Conservation (phyloP, 2,329 filamentous ascomycete species). For the Apiospora pterosperma region DNA sequence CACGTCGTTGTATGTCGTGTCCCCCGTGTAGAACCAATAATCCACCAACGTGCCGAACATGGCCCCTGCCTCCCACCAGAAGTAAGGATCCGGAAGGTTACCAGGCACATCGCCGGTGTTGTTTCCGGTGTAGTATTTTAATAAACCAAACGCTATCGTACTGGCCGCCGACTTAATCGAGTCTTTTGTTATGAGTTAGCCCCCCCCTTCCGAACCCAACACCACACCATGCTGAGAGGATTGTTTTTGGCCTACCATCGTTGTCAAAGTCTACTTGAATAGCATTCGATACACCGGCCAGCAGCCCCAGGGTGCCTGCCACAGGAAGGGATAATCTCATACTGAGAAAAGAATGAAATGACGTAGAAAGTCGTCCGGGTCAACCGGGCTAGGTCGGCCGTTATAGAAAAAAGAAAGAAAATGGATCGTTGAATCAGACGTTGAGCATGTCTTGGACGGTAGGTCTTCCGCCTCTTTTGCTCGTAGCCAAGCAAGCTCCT, state of each 20-base stretch:
- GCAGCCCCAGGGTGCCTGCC: slow-evolving; percentile 24
- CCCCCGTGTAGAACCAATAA: slow-evolving; percentile 35
- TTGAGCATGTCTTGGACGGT: background rate
- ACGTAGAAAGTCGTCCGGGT: slow-evolving; percentile 1
- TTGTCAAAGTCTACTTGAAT: slow-evolving; percentile 29
- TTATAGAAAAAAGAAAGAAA: background rate
- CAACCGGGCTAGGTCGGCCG: slow-evolving; percentile 2
- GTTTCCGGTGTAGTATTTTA: slow-evolving; percentile 29
- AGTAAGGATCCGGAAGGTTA: slow-evolving; percentile 12
- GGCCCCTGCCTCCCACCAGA: slow-evolving; percentile 13
- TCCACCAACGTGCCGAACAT: slow-evolving; percentile 14
- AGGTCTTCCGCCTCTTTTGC: background rate
- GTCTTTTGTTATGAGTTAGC: slow-evolving; percentile 33
- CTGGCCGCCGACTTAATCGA: slow-evolving; percentile 42
- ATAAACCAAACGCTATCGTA: slow-evolving; percentile 27
- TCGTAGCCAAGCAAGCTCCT: background rate
- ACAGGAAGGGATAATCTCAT: slow-evolving; percentile 20
- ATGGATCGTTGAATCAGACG: background rate
- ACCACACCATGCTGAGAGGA: slow-evolving; percentile 34
- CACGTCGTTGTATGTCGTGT: slow-evolving; percentile 46
- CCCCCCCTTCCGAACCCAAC: too few relatives aligned
- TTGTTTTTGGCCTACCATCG: slow-evolving; percentile 24
- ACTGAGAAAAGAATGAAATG: slow-evolving; percentile 8
- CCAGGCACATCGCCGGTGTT: slow-evolving; percentile 14
- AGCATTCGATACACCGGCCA: slow-evolving; percentile 22